phyloP scores from a whole-genome alignment of 768 basidiomycete genomes.

The Tricholoma bakamatsutake region DNA sequence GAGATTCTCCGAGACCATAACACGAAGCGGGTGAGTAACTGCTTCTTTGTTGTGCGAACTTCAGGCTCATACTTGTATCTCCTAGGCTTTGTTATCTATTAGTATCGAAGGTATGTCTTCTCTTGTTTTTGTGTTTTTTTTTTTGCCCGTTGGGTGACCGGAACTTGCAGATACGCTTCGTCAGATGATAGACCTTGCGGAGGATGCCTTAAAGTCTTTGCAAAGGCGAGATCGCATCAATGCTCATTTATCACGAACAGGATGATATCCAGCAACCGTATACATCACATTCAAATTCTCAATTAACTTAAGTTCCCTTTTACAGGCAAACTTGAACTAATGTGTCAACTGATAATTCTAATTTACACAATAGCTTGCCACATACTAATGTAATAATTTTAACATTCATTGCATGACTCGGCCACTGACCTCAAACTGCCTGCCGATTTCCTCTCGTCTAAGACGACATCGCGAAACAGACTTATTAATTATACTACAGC shows the following conservation, averaged over 20 bases:
- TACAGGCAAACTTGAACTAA: too few species aligned
- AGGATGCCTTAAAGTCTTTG: background rate
- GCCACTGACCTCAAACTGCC: too few species aligned
- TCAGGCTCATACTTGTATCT: background rate
- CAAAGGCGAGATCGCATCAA: background rate
- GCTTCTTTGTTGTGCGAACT: background rate
- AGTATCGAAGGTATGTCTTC: background rate
- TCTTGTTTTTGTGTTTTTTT: background rate
- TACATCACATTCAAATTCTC: background rate
- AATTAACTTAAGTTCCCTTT: too few species aligned
- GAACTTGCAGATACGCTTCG: background rate
- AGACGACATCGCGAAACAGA: too few species aligned
- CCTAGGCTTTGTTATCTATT: background rate
- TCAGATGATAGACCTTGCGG: constrained; percentile 1
- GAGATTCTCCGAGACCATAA: background rate
- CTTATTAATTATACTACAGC: too few species aligned
- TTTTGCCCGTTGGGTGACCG: background rate
- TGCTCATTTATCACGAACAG: background rate
- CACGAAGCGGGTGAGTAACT: background rate
- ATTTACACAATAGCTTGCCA: too few species aligned
- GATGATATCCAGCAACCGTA: background rate
- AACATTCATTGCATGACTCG: too few species aligned
- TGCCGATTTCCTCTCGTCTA: too few species aligned
- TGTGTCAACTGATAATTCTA: too few species aligned
- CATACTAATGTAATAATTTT: too few species aligned